These are phyloP conservation scores for Vitis cinerea DNA, from an alignment of 164 flowering plant genomes.

Conservation along the genomic window DNA sequence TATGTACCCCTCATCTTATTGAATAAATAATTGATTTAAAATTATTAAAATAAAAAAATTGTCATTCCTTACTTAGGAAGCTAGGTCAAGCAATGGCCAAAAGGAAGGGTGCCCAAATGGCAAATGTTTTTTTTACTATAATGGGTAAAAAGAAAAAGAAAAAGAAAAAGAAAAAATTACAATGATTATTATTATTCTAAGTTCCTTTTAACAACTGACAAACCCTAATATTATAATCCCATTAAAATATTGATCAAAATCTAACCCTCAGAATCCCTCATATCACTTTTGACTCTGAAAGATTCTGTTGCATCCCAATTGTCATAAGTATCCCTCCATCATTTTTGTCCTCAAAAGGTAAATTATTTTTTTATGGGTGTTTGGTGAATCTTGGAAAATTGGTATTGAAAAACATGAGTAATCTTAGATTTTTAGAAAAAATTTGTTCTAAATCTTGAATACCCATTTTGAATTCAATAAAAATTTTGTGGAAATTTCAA, in stretches of 20 bases:
- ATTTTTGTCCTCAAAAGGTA: slow-evolving; percentile 5
- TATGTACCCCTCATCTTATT: too few relatives aligned
- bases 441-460: too few relatives aligned
- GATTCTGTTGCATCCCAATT: slow-evolving; percentile 21
- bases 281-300: slow-evolving; percentile 37
- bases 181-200: slow-evolving; percentile 5
- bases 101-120: background rate
- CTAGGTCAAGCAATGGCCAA: background rate
- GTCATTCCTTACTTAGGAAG: background rate
- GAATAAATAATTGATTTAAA: too few relatives aligned
- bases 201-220: slow-evolving; percentile 19
- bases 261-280: slow-evolving; percentile 13
- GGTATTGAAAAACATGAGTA: too few relatives aligned
- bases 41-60: too few relatives aligned
- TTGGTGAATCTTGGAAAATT: too few relatives aligned
- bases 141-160: background rate
- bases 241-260: slow-evolving; percentile 26
- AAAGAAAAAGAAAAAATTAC: too few relatives aligned
- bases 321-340: background rate
- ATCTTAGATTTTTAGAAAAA: too few relatives aligned
- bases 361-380: too few relatives aligned
- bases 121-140: background rate
- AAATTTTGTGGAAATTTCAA: too few relatives aligned
- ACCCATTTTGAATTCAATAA: too few relatives aligned
- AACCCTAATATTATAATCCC: background rate